Percentiles rank a stretch among this genome's conserved stretches.
These are phyloP conservation scores for rapeseed (Brassica napus) DNA, from an alignment of 345 rosid genomes.

Conservation along the genomic window DNA sequence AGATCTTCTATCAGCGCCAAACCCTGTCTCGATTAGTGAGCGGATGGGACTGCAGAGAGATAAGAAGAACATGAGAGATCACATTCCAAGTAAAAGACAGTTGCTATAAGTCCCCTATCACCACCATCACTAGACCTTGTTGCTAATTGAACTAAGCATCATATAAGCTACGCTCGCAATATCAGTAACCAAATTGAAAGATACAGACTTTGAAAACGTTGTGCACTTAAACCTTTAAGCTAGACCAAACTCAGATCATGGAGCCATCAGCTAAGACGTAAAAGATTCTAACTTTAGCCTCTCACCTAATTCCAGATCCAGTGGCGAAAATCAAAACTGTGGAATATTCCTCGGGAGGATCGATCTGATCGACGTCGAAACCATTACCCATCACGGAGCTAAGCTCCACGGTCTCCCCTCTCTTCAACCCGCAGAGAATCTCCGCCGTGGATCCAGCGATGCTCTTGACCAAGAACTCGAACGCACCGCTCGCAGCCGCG, in stretches of 20 bases:
- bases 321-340: slow-evolving; percentile 89
- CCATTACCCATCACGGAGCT: slow-evolving; percentile 79
- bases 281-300: neutral
- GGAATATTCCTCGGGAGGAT: slow-evolving; percentile 62
- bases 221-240: neutral
- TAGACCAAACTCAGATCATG: neutral
- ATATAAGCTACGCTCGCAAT: neutral
- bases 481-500: slow-evolving; percentile 56
- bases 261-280: slow-evolving; percentile 6
- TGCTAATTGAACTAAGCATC: neutral
- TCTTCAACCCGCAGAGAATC: slow-evolving; percentile 71
- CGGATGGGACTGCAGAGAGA: slow-evolving; percentile 76
- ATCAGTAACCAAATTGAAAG: neutral
- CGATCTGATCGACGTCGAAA: slow-evolving; percentile 61
- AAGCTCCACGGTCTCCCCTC: slow-evolving; percentile 84
- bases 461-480: slow-evolving; percentile 87
- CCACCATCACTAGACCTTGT: slow-evolving; percentile 11
- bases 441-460: slow-evolving; percentile 88
- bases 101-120: neutral
- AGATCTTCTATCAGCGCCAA: slow-evolving; percentile 66
- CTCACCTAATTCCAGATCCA: slow-evolving; percentile 91
- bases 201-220: neutral
- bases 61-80: slow-evolving; percentile 12
- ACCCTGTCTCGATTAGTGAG: slow-evolving; percentile 85
- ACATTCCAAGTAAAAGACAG: neutral